phyloP scores from a whole-genome alignment of 129 eudicot species.

The Chrysanthemum seticuspe region DNA sequence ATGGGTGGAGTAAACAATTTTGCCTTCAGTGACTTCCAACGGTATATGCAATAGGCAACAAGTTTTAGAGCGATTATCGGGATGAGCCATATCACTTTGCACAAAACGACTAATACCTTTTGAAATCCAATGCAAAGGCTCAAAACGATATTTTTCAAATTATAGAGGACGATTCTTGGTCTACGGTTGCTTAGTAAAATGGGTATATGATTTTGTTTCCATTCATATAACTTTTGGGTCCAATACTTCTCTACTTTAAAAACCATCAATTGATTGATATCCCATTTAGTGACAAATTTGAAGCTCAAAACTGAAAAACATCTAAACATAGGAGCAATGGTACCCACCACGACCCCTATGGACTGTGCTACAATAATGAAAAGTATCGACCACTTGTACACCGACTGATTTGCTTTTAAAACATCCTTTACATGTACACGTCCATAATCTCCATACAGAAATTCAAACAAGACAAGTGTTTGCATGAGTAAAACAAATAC shows the following conservation, averaged over 20 bases:
- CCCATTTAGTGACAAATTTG: neutral
- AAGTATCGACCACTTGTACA: neutral
- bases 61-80: neutral
- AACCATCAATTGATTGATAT: neutral
- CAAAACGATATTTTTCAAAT: neutral
- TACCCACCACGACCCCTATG: slow-evolving; percentile 4
- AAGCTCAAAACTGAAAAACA: slow-evolving; percentile 11
- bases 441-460: neutral
- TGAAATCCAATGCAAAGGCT: slow-evolving; percentile 19
- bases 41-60: neutral
- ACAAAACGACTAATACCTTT: slow-evolving; percentile 2
- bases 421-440: too few relatives aligned
- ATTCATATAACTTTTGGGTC: slow-evolving; percentile 13
- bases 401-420: neutral
- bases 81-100: slow-evolving; percentile 12
- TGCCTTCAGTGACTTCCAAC: neutral
- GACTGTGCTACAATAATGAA: neutral
- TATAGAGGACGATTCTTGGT: neutral
- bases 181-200: neutral
- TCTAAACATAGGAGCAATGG: slow-evolving; percentile 9
- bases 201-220: neutral
- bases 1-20: neutral
- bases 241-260: slow-evolving; percentile 19
- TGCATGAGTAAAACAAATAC: neutral
- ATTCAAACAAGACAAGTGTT: neutral